Conservation (phyloP, 352 stramenopile species). For the Plasmopara viticola region DNA sequence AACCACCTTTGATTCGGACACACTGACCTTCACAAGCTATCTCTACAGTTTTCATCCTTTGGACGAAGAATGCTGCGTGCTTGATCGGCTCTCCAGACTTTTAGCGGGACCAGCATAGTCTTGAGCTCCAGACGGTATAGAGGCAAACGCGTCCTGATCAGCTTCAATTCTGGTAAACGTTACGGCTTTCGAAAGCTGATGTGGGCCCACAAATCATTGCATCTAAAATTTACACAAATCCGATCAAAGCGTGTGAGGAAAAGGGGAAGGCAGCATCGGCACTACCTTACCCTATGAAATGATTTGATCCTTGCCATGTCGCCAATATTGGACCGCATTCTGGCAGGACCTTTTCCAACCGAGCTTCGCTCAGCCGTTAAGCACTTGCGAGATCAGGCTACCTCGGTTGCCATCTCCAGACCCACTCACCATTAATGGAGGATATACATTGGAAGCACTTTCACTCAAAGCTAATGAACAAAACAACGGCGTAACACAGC, state of each 20-base stretch:
- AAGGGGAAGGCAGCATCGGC: neutral
- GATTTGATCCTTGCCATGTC: neutral
- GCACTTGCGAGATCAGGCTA: neutral
- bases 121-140: neutral
- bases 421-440: neutral
- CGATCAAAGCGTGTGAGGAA: neutral
- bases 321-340: neutral
- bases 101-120: slow-evolving; percentile 13
- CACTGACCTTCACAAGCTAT: neutral
- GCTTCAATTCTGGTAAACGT: neutral
- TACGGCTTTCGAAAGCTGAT: neutral
- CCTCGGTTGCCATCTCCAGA: neutral
- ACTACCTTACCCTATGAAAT: neutral
- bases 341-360: neutral
- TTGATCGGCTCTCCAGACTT: neutral
- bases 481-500: neutral
- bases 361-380: neutral
- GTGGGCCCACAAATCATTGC: neutral
- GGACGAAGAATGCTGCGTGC: neutral
- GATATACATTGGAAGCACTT: neutral
- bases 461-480: neutral
- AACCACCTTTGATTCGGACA: neutral
- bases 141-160: slow-evolving; percentile 30
- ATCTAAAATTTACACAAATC: neutral
- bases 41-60: neutral